phyloP scores from a whole-genome alignment of 257 asterid species.

The Scutellaria galericulata region DNA sequence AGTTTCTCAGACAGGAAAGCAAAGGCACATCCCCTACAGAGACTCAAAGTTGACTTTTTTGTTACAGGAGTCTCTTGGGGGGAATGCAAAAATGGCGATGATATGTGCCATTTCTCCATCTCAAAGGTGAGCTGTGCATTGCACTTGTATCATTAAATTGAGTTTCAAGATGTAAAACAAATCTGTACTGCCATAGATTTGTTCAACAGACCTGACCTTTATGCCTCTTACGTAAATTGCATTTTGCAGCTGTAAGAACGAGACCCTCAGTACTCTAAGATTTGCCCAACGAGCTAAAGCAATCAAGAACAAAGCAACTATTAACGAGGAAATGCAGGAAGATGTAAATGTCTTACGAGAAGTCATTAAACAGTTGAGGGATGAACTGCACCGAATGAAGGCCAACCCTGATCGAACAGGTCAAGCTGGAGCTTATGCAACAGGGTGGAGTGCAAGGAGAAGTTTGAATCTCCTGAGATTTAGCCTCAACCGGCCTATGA shows the following conservation, averaged over 20 bases:
- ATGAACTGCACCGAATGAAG: conserved; percentile 82
- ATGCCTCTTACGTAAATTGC: conserved; percentile 5
- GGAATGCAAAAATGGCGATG: conserved; percentile 97
- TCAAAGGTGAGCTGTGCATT: conserved; percentile 61
- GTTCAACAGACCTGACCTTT: not conserved
- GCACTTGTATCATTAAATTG: not conserved
- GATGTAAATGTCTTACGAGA: conserved; percentile 86
- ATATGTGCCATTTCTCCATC: conserved; percentile 95
- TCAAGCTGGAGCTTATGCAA: conserved; percentile 61
- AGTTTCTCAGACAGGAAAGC: conserved; percentile 96
- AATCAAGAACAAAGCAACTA: conserved; percentile 86
- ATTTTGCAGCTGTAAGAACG: conserved; percentile 83
- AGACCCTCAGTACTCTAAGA: conserved; percentile 92
- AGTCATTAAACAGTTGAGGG: conserved; percentile 88
- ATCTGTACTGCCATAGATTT: conserved; percentile 5
- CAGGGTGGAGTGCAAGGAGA: conserved; percentile 91
- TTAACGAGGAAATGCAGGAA: conserved; percentile 96
- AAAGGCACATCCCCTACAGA: conserved; percentile 95
- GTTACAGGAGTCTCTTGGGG: conserved; percentile 98
- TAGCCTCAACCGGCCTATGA: conserved; percentile 89
- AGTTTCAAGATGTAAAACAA: conserved; percentile 20
- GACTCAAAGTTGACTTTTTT: conserved; percentile 97
- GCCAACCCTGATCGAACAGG: conserved; percentile 59
- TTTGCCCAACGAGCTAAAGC: conserved; percentile 99
- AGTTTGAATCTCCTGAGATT: conserved; percentile 88